Percentiles rank a stretch among this genome's conserved stretches.
phyloP scores from a whole-genome alignment of 164 flowering plant genomes.

The Cinnamomum micranthum region DNA sequence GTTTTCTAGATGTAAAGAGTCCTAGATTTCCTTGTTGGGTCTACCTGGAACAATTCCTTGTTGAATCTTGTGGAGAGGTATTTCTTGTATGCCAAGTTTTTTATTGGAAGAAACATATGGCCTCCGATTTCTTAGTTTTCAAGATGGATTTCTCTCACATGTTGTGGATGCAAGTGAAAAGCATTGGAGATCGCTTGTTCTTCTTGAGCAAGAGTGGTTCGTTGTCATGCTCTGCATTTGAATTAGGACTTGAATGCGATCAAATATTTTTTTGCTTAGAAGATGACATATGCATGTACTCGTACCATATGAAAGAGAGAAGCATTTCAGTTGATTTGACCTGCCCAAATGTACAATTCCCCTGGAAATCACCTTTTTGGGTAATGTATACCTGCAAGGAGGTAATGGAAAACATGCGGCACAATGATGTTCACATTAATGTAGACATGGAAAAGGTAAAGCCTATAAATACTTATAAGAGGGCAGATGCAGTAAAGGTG shows the following conservation, averaged over 20 bases:
- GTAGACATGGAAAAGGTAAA: too few species aligned
- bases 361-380: neutral
- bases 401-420: too few species aligned
- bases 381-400: neutral
- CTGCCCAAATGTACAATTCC: neutral
- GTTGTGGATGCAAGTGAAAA: conserved; percentile 5
- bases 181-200: conserved; percentile 1
- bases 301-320: neutral
- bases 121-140: neutral
- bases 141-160: neutral
- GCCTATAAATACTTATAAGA: too few species aligned
- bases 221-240: neutral
- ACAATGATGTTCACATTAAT: too few species aligned
- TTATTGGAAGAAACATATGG: neutral
- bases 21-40: neutral
- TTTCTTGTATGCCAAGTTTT: neutral
- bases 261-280: neutral
- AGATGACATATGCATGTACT: neutral
- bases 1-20: neutral
- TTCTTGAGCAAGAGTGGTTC: conserved; percentile 5
- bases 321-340: neutral
- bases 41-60: neutral
- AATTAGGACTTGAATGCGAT: neutral
- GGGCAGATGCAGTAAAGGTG: too few species aligned
- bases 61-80: neutral